Percentiles rank a stretch among this genome's conserved stretches.
These are phyloP conservation scores for Boletus rubescentipes DNA, from an alignment of 768 basidiomycete genomes.

Conservation along the genomic window DNA sequence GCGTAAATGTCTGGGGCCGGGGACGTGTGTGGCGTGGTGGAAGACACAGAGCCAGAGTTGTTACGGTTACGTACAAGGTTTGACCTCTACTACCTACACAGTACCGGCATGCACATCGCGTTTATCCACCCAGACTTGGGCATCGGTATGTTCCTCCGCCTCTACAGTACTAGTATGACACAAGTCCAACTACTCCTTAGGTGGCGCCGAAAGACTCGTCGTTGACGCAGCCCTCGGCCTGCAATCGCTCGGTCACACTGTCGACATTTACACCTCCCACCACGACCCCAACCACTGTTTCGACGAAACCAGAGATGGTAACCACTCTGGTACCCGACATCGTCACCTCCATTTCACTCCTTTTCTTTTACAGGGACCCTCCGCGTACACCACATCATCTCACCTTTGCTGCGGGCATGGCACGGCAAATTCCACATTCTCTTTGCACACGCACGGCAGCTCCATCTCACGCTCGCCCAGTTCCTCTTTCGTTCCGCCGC, in stretches of 20 bases:
- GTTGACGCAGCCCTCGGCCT: slow-evolving; percentile 93
- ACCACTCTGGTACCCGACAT: not conserved
- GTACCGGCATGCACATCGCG: slow-evolving; percentile 63
- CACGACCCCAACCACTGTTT: slow-evolving; percentile 89
- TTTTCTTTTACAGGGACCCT: slow-evolving; percentile 63
- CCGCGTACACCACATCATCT: slow-evolving; percentile 63
- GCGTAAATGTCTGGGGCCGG: slow-evolving; percentile 27
- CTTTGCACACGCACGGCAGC: slow-evolving; percentile 84
- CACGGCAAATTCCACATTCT: slow-evolving; percentile 84
- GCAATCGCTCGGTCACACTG: slow-evolving; percentile 77
- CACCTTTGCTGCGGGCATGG: slow-evolving; percentile 80
- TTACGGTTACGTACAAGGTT: too few relatives aligned
- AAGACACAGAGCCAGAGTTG: slow-evolving; percentile 28
- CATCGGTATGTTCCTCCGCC: slow-evolving; percentile 57
- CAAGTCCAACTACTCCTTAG: slow-evolving; percentile 38
- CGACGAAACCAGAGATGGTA: slow-evolving; percentile 91
- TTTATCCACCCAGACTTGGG: slow-evolving; percentile 95
- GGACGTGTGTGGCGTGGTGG: slow-evolving; percentile 19
- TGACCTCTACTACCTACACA: too few relatives aligned
- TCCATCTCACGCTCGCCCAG: slow-evolving; percentile 62
- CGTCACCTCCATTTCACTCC: slow-evolving; percentile 14
- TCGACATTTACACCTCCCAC: slow-evolving; percentile 91
- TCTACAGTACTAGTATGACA: not conserved
- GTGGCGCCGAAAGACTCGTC: slow-evolving; percentile 92
- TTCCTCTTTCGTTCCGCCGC: slow-evolving; percentile 55